Percentiles rank a stretch among this genome's conserved stretches.
Conservation (phyloP, 2,329 filamentous ascomycete genomes). For the Colletotrichum theobromicola region DNA sequence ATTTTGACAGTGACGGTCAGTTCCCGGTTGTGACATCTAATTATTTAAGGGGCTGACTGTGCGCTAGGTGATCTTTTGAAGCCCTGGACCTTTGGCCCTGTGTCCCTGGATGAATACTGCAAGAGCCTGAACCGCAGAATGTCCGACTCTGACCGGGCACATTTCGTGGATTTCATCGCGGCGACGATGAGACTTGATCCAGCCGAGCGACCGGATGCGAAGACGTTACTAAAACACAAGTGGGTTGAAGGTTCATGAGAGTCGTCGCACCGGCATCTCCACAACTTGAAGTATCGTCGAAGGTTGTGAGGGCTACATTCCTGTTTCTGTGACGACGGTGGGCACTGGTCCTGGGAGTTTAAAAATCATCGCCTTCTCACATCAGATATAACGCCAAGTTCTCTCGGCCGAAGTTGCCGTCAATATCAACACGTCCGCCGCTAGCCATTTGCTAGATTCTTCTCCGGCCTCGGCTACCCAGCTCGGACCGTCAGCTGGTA, state of each 20-base stretch:
- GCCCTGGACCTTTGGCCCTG: background rate
- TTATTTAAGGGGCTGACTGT: background rate
- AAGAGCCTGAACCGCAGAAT: background rate
- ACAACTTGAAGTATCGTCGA: too few relatives aligned
- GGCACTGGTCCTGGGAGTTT: background rate
- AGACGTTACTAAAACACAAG: background rate
- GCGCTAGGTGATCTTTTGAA: background rate
- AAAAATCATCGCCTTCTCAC: fast-evolving
- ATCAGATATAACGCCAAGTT: background rate
- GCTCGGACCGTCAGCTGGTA: background rate
- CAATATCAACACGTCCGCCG: background rate
- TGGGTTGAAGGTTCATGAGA: background rate
- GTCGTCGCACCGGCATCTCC: background rate
- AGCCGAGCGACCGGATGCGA: background rate
- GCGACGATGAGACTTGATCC: background rate
- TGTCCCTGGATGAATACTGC: background rate
- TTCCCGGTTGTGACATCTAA: fast-evolving
- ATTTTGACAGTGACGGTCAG: background rate
- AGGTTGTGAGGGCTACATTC: too few relatives aligned
- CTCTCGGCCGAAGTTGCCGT: background rate
- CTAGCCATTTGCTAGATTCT: background rate
- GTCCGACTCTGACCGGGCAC: background rate
- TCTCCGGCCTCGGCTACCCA: background rate
- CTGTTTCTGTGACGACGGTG: too few relatives aligned
- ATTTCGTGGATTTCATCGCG: background rate